Conservation (phyloP, 1,284 basidiomycete genomes). For the Stygiomarasmius scandens region DNA sequence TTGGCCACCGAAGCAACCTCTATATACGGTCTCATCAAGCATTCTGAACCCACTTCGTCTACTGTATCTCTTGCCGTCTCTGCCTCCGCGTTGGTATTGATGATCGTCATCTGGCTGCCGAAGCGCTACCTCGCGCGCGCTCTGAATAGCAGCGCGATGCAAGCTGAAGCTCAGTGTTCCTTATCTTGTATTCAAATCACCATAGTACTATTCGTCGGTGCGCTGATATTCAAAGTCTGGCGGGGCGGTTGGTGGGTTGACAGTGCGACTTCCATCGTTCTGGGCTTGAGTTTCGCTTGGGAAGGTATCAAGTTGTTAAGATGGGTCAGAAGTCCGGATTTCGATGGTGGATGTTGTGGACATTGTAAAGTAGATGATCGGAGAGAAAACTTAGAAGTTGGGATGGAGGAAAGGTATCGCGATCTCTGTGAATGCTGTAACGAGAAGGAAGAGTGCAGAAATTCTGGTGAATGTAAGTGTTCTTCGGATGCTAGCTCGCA, state of each 20-base stretch:
- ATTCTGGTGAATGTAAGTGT: conserved; percentile 18
- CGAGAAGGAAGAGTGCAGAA: conserved; percentile 25
- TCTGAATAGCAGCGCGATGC: conserved; percentile 45
- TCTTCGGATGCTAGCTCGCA: not conserved
- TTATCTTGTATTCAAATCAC: conserved; percentile 35
- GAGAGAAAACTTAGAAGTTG: conserved; percentile 12
- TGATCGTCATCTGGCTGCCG: conserved; percentile 43
- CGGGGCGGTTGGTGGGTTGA: conserved; percentile 51
- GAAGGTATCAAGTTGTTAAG: conserved; percentile 43
- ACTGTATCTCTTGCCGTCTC: conserved; percentile 45
- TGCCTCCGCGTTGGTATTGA: conserved; percentile 39
- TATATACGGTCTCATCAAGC: conserved; percentile 35
- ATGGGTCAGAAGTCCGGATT: conserved; percentile 37
- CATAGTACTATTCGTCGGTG: conserved; percentile 29
- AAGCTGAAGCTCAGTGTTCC: conserved; percentile 45
- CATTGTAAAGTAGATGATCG: conserved; percentile 3
- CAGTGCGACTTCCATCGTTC: conserved; percentile 39
- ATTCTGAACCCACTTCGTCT: conserved; percentile 38
- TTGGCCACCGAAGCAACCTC: conserved; percentile 39
- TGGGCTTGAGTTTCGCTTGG: conserved; percentile 44
- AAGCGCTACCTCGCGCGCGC: conserved; percentile 46
- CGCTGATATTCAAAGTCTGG: conserved; percentile 37
- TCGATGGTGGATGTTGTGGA: conserved; percentile 42
- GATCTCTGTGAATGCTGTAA: conserved; percentile 32
- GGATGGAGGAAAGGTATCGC: conserved; percentile 23